Evolutionary conservation across 768 basidiomycete genomes (phyloP), one percentile per base, ranked within the genome.

Genomic region (Asterophora lycoperdoides): DNA sequence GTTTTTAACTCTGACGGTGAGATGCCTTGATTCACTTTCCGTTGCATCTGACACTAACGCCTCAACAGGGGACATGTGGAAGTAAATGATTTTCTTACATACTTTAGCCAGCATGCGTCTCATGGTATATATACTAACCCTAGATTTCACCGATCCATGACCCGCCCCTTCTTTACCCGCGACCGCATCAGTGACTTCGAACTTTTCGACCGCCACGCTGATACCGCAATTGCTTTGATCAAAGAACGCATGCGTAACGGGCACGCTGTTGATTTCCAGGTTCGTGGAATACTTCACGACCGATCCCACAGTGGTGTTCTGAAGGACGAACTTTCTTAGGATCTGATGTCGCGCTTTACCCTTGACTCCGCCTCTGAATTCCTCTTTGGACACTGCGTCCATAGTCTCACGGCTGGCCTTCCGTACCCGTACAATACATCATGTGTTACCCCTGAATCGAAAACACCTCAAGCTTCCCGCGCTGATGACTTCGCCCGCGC

Each of bases 1-100:
- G 79, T 86, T 4, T 86, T 86, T 60, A 85, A 86, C 54, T 78
- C 81, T 11, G 82, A 85, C 45, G 83, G 83, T 75, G 55, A 49
- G 68, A 46, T 26, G 35, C 5, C 13, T 9, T 8, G 11, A 20
- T 17, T 41, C 6, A 14, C 1, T 35, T 6, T 20, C 26, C 10
- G 15, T 39, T 4, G 32, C 28, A 23, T 23, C 5, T 28, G 3
- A 5, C 19, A 11, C 44, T 41, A 18, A 43, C n/a, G n/a, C 40
- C 2, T 38, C 10, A 45, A 44, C 37, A 67, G 63, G 60, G 23
- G 61, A 68, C 32, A 69, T 72, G 68, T 72, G 69, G 70, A 68
- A 70, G 65, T 70, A 56, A 33, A 62, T 13, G 30, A 32, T 10
- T 13, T 9, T 44, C 6, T 23, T 23, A 23, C 28, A 8, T 36